Base-by-base conservation (phyloP, 148 eudicot species). In the Fallopia convolvulus region DNA sequence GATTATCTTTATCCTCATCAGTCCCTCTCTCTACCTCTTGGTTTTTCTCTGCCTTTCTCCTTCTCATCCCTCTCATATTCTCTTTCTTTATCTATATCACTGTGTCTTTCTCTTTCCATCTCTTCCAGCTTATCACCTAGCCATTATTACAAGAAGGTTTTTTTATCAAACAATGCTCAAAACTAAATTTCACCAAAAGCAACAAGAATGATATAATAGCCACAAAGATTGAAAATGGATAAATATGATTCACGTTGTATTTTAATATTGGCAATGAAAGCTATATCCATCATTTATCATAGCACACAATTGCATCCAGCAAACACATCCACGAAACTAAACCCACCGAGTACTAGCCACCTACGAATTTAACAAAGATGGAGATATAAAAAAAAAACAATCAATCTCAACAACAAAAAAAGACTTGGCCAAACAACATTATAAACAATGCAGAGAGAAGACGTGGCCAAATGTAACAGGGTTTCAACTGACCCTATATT, bases 1-100 rank as follows among this genome's bases (percentile, higher is more conserved):
- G 78, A 79, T 80, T 90, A 74, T 85, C 92, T 77, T 86, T 83
- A 42, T 82, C 90, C 70, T 82, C 82, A 81, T 90, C 89, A 49
- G 63, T 86, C 92, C 80, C 77, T 88, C 75, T 85, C 88, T 77
- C 80, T 88, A 30, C 80, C 92, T 73, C 84, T 84, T 48, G 60
- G 72, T 77, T 81, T 83, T 41, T 88, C 92, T 68, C 78, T 86
- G 17, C 33, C 84, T 58, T 78, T 89, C 40, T 91, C 96, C 84
- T 77, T 83, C 13, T 88, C 90, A 53, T 80, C 82, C 82, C 75
- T 48, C 63, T 88, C 88, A 41, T 68, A 74, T 39, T 83, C 90
- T 66, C 70, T 80, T 77, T 85, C 86, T 76, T 82, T 87, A 36
- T 82, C 92, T 60, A 84, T 72, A 55, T 83, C 86, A 56, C 77